Conservation (phyloP, 192 early-diverging fungal genomes). For the Coemansia aciculifera region DNA sequence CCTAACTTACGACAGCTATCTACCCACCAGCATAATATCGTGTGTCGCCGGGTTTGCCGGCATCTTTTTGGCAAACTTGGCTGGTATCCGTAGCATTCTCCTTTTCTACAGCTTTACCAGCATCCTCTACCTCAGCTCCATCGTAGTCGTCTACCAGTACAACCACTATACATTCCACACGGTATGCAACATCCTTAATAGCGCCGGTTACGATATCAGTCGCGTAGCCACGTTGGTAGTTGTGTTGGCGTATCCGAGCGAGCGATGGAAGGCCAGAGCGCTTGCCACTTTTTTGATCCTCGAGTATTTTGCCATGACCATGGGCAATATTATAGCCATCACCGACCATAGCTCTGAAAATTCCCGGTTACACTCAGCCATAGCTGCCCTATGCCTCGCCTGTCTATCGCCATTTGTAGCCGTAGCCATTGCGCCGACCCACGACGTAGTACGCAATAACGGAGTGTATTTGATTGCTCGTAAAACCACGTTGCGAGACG, state of each 20-base stretch:
- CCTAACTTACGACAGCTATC: conserved; percentile 27
- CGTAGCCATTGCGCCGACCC: conserved; percentile 27
- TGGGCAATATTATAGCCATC: conserved; percentile 33
- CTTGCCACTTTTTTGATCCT: conserved; percentile 26
- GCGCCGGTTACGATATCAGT: conserved; percentile 23
- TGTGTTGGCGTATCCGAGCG: conserved; percentile 36
- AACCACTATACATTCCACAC: conserved; percentile 11
- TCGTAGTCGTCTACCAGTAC: conserved; percentile 25
- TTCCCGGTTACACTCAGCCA: conserved; percentile 14
- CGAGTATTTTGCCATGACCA: conserved; percentile 34
- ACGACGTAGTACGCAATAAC: conserved; percentile 37
- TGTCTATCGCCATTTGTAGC: conserved; percentile 33
- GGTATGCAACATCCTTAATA: conserved; percentile 14
- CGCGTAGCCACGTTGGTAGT: conserved; percentile 38
- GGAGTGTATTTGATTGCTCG: conserved; percentile 43
- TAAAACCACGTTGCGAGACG: conserved; percentile 16
- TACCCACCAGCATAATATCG: conserved; percentile 29
- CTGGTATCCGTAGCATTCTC: conserved; percentile 28
- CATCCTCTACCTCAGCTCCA: conserved; percentile 23
- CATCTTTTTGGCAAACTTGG: conserved; percentile 35
- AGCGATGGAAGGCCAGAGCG: conserved; percentile 37
- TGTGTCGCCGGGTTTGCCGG: conserved; percentile 25
- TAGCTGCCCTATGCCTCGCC: conserved; percentile 18
- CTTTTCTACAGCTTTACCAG: conserved; percentile 25
- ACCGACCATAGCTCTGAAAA: conserved; percentile 11